phyloP scores from a whole-genome alignment of 2,329 filamentous ascomycete species.

The Sphaerulina musiva region DNA sequence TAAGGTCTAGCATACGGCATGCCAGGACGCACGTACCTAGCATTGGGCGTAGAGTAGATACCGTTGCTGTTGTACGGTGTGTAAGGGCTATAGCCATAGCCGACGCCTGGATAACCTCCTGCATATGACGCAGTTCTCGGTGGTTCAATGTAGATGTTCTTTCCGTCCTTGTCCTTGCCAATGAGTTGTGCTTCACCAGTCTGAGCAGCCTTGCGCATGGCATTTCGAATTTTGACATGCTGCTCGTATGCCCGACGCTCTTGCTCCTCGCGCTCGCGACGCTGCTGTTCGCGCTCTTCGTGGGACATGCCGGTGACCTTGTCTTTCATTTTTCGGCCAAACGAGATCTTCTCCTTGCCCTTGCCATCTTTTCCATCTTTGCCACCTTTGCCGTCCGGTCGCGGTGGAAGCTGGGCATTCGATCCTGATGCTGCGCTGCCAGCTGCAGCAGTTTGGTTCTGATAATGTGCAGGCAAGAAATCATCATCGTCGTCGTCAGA shows the following conservation, averaged over 20 bases:
- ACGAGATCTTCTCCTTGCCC: constrained; percentile 27
- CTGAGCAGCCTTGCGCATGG: constrained; percentile 46
- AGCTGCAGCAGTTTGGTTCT: constrained; percentile 5
- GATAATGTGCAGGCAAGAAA: constrained; percentile 23
- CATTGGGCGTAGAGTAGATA: constrained; percentile 44
- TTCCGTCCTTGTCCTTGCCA: constrained; percentile 48
- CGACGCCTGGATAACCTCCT: constrained; percentile 25
- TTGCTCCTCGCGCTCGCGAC: constrained; percentile 43
- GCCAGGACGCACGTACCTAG: constrained; percentile 45
- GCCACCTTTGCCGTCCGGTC: constrained; percentile 23
- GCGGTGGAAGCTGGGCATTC: constrained; percentile 19
- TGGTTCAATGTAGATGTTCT: constrained; percentile 55
- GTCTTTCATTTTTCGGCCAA: constrained; percentile 55
- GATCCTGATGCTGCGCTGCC: constrained; percentile 9
- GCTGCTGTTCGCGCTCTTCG: constrained; percentile 45
- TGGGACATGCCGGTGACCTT: constrained; percentile 53
- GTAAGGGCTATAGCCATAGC: constrained; percentile 25
- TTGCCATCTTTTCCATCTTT: constrained; percentile 17
- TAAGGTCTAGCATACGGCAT: constrained; percentile 37
- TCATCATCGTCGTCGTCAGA: constrained; percentile 42
- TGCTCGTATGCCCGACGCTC: constrained; percentile 49
- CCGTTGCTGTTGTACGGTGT: constrained; percentile 29
- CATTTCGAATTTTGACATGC: constrained; percentile 46
- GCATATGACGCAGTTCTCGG: constrained; percentile 35
- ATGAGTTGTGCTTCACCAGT: constrained; percentile 53